Percentiles rank a stretch among this genome's conserved stretches.
These are phyloP conservation scores for Linaria vulgaris DNA, from an alignment of 257 asterid species.

Conservation along the genomic window DNA sequence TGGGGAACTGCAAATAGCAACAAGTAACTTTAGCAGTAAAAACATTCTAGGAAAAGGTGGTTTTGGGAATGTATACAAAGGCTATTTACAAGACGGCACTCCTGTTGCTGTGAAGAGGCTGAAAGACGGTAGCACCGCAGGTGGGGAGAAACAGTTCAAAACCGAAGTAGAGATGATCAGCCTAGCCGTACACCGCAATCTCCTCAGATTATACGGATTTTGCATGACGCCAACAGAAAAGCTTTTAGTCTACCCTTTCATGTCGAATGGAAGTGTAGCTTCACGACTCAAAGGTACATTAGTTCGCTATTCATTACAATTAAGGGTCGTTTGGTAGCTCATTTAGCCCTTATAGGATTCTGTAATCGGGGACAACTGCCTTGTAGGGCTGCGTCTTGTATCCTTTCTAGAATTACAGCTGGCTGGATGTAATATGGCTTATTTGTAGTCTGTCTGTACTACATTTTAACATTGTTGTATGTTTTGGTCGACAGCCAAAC, in stretches of 20 bases:
- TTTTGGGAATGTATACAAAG: conserved; percentile 89
- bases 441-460: no score
- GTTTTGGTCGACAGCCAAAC: conserved; percentile 55
- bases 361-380: no score
- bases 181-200: conserved; percentile 93
- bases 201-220: conserved; percentile 77
- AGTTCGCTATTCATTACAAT: neutral
- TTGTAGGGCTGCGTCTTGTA: no score
- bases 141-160: conserved; percentile 87
- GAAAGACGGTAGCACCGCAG: conserved; percentile 76
- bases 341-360: no score
- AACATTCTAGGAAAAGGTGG: conserved; percentile 95
- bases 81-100: conserved; percentile 70
- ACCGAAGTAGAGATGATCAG: conserved; percentile 97
- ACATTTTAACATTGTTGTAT: neutral
- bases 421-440: no score
- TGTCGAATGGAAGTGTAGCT: conserved; percentile 98
- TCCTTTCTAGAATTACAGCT: no score
- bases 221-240: conserved; percentile 86
- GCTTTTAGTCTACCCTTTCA: conserved; percentile 86
- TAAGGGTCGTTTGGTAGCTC: no score
- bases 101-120: conserved; percentile 90
- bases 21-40: conserved; percentile 78
- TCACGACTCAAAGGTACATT: conserved; percentile 81
- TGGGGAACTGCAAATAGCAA: conserved; percentile 81